Evolutionary conservation across 2,329 filamentous ascomycete species (phyloP), one percentile per base, ranked within the genome.

Genomic region (Fusarium sulawesiense): DNA sequence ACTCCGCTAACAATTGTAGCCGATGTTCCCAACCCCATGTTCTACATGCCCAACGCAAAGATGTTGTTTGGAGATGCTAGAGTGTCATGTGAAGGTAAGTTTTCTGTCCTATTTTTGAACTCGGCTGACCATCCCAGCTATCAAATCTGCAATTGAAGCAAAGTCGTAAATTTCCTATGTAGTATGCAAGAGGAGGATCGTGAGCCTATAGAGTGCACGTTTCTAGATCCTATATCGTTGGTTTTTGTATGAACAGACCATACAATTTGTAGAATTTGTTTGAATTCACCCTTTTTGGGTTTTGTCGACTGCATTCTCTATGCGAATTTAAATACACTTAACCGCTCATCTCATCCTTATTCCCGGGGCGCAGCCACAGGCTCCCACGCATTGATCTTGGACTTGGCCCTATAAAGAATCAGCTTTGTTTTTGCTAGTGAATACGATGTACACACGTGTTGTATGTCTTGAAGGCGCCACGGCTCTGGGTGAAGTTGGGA

Each of bases 21-120:
- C 21, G 93, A 97, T 80, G 93, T 97, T 12, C 92, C 92, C 13
- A 97, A 97, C 77, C 93, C 94, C 2, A 94, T 97, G 93, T 96
- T 97, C 80, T 96, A 91, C 80, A 95, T 94, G 92, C 91, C 92
- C 6, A 91, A 91, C 54, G 94, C 93, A 4, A 92, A 91, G 82
- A 97, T 97, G 94, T 79, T 97, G 62, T 97, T 97, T 81, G 93
- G 94, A 27, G 94, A 97, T 82, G 94, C 94, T 21, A 95, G 93
- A 82, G 87, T 88, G 64, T 92, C 91, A 63, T 95, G 92, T 76
- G 93, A 96, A 83, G 92, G 90, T 92, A 76, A 78, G 88, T 79
- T 11, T 25, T 4, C 10, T 46, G n/a, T n/a, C 29, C 5, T 6
- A 25, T 16, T 18, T 7, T 3, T 8, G 18, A 21, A 18, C 34